A percentile compares a stretch with the other conserved stretches of the same genome.
phyloP scores from a whole-genome alignment of 768 basidiomycete genomes.

The Leccinum longicurvipes region DNA sequence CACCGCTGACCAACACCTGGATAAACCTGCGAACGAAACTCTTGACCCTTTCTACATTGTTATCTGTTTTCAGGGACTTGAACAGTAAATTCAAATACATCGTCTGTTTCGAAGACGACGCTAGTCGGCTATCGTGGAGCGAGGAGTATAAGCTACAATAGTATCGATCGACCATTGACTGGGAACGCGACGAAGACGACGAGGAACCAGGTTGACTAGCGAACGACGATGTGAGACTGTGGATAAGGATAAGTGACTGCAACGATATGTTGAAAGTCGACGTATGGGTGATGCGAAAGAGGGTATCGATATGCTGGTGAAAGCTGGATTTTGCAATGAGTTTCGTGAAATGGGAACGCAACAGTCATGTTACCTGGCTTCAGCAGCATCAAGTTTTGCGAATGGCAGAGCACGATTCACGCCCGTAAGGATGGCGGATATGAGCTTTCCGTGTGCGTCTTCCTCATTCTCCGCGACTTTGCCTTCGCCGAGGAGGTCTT shows the following conservation, averaged over 20 bases:
- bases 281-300: constrained; percentile 92
- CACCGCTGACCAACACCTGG: constrained; percentile 70
- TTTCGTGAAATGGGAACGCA: not conserved
- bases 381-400: constrained; percentile 71
- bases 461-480: constrained; percentile 38
- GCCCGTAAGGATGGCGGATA: constrained; percentile 90
- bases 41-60: constrained; percentile 57
- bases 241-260: constrained; percentile 86
- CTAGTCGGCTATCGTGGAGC: constrained; percentile 76
- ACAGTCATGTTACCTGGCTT: constrained; percentile 50
- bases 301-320: constrained; percentile 82
- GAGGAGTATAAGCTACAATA: constrained; percentile 90
- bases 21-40: constrained; percentile 82
- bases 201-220: constrained; percentile 39
- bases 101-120: constrained; percentile 86
- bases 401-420: constrained; percentile 95
- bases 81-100: constrained; percentile 95
- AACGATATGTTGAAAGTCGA: constrained; percentile 97
- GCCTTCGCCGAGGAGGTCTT: constrained; percentile 74
- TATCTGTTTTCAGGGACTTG: constrained; percentile 78
- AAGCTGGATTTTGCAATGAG: constrained; percentile 46
- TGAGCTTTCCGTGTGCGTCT: constrained; percentile 74
- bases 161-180: constrained; percentile 59
- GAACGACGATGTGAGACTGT: constrained; percentile 69
- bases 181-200: constrained; percentile 37